Conservation (phyloP, 2,329 filamentous ascomycete species). For the Paramyrothecium sp. region DNA sequence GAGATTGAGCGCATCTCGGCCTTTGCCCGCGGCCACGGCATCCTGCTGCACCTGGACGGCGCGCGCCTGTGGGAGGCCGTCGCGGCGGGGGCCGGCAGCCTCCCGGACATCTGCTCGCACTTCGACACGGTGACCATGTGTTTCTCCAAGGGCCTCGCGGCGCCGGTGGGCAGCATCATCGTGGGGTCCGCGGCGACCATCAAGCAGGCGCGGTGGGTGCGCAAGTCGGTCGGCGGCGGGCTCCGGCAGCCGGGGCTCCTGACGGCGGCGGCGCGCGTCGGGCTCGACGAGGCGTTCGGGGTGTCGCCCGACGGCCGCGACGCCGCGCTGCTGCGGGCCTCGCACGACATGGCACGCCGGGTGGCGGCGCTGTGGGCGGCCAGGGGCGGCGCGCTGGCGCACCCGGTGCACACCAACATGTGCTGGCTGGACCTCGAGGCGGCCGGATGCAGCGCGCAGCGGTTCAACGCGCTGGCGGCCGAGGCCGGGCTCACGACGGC, state of each 20-base stretch:
- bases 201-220: constrained; percentile 38
- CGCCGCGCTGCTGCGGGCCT: constrained; percentile 53
- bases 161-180: constrained; percentile 75
- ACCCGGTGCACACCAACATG: constrained; percentile 88
- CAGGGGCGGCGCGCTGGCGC: constrained; percentile 65
- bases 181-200: constrained; percentile 46
- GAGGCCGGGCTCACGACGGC: constrained; percentile 41
- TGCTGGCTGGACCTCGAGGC: constrained; percentile 75
- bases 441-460: constrained; percentile 42
- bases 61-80: constrained; percentile 82
- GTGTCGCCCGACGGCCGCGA: constrained; percentile 35
- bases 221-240: constrained; percentile 76
- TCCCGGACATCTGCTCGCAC: constrained; percentile 64
- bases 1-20: constrained; percentile 68
- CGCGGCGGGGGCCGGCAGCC: constrained; percentile 63
- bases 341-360: constrained; percentile 62
- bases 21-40: constrained; percentile 63
- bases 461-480: constrained; percentile 36
- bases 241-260: constrained; percentile 72
- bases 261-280: constrained; percentile 68
- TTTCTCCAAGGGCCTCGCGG: constrained; percentile 80
- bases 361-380: constrained; percentile 69
- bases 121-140: constrained; percentile 77
- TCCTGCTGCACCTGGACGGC: constrained; percentile 76
- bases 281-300: constrained; percentile 52